Percentiles rank a stretch among this genome's conserved stretches.
These are phyloP conservation scores for Raffaelea arxii DNA, from an alignment of 2,329 filamentous ascomycete genomes.

Conservation along the genomic window DNA sequence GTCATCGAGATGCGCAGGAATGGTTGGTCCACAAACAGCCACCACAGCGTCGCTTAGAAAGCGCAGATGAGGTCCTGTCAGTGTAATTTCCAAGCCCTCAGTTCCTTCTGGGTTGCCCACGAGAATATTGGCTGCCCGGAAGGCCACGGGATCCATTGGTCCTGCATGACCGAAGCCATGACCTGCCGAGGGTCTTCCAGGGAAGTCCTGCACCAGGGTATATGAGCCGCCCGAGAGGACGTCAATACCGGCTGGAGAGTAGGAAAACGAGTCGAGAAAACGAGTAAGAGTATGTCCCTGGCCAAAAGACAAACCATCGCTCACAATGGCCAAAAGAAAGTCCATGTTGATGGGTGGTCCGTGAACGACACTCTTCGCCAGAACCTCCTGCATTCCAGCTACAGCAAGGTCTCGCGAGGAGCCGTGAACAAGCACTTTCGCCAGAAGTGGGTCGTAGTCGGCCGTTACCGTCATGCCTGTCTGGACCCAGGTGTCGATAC, in stretches of 20 bases:
- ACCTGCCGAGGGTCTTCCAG: conserved; percentile 44
- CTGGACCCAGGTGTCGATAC: conserved; percentile 56
- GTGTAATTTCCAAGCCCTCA: conserved; percentile 50
- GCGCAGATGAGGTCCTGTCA: conserved; percentile 48
- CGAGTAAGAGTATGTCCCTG: conserved; percentile 45
- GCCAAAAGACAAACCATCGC: conserved; percentile 30
- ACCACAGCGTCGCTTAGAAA: conserved; percentile 46
- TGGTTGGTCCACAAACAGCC: conserved; percentile 45
- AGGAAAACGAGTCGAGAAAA: conserved; percentile 42
- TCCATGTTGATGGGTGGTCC: conserved; percentile 49
- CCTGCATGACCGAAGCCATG: conserved; percentile 50
- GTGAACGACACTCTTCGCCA: conserved; percentile 7
- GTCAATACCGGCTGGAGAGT: conserved; percentile 40
- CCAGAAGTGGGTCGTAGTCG: conserved; percentile 38
- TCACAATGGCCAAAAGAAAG: conserved; percentile 41
- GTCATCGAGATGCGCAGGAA: conserved; percentile 41
- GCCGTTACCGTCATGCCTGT: conserved; percentile 46
- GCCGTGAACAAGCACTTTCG: conserved; percentile 48
- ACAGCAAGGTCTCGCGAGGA: conserved; percentile 28
- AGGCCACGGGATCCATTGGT: conserved; percentile 51
- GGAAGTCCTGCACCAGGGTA: conserved; percentile 30
- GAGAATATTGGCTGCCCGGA: conserved; percentile 48
- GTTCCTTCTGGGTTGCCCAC: conserved; percentile 42
- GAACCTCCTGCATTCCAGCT: conserved; percentile 24
- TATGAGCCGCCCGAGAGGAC: conserved; percentile 10